Base-by-base conservation (phyloP, 2,329 filamentous ascomycete species). In the Penicillium sclerotigenum region DNA sequence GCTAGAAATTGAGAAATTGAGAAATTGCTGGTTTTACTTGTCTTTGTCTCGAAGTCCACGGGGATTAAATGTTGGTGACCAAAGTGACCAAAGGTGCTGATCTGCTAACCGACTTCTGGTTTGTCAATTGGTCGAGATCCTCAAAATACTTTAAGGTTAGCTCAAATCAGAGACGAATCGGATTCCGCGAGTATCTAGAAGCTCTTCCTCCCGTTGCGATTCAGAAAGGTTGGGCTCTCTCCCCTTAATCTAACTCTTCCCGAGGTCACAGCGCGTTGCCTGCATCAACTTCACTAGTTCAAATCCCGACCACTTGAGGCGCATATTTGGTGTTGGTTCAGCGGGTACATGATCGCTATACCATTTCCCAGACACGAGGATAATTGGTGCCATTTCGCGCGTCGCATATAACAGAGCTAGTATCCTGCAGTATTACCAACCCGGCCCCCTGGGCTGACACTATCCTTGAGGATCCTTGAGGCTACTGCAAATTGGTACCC, bases 401-500 rank as follows among this genome's bases (percentile, higher is more conserved):
- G 64, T 66, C 62, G 63, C 59, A 60, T 33, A 33, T 33, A 33
- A 63, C 60, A 68, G 59, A 53, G 50, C 65, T 61, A 59, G 55
- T 65, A 58, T 57, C 57, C 64, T 65, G 62, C 64, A 67, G 64
- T 65, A 65, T 62, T 63, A 64, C 62, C 67, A 68, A 66, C 65
- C 66, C 14, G 31, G 68, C 67, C 68, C 66, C 64, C 63, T 65
- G 60, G 60, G 64, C 60, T 66, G 64, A 65, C 60, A 50, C 43
- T 55, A 29, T 54, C 57, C 54, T 61, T 68, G 63, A 69, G 67
- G 68, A 29, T 54, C 57, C 54, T 61, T 68, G 63, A 69, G 67
- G 68, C 68, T 68, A 60, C 61, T 64, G 70, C 69, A 67, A 72
- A 71, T 70, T 72, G 65, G 71, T 74, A 70, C 69, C 71, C 71